phyloP scores from a whole-genome alignment of 2,329 filamentous ascomycete species.

The Ophiostoma pallidulum region DNA sequence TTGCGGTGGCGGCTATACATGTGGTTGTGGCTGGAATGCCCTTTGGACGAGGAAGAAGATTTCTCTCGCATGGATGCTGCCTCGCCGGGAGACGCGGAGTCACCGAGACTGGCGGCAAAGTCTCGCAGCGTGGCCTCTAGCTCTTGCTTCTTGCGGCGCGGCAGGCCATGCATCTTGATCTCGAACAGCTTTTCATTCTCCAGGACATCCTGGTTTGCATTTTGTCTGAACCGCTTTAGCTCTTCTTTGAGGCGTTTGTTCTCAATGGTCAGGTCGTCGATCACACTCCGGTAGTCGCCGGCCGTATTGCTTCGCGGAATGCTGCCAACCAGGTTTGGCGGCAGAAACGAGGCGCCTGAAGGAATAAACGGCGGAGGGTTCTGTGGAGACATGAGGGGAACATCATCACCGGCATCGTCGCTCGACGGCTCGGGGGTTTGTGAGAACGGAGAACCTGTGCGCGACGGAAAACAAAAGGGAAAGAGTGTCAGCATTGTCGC shows the following conservation, averaged over 20 bases:
- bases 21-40: slow-evolving; percentile 17
- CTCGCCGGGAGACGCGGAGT: slow-evolving; percentile 35
- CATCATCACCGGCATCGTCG: slow-evolving; percentile 24
- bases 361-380: slow-evolving; percentile 10
- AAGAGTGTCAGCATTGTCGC: not conserved
- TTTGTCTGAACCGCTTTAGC: slow-evolving; percentile 60
- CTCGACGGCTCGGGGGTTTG: slow-evolving; percentile 45
- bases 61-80: slow-evolving; percentile 35
- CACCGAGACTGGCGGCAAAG: slow-evolving; percentile 52
- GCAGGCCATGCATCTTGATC: slow-evolving; percentile 66
- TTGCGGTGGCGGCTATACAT: not conserved
- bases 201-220: slow-evolving; percentile 51
- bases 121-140: slow-evolving; percentile 63
- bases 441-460: slow-evolving; percentile 32
- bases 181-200: slow-evolving; percentile 74
- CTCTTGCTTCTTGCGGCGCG: slow-evolving; percentile 63
- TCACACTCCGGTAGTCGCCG: slow-evolving; percentile 72
- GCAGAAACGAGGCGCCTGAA: slow-evolving; percentile 4
- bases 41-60: slow-evolving; percentile 21
- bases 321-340: not conserved
- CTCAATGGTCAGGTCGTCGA: slow-evolving; percentile 77
- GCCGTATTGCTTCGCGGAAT: slow-evolving; percentile 48
- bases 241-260: slow-evolving; percentile 71
- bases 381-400: slow-evolving; percentile 17
- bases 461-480: not conserved